Conservation (phyloP, 345 rosid species). For the Salix purpurea region DNA sequence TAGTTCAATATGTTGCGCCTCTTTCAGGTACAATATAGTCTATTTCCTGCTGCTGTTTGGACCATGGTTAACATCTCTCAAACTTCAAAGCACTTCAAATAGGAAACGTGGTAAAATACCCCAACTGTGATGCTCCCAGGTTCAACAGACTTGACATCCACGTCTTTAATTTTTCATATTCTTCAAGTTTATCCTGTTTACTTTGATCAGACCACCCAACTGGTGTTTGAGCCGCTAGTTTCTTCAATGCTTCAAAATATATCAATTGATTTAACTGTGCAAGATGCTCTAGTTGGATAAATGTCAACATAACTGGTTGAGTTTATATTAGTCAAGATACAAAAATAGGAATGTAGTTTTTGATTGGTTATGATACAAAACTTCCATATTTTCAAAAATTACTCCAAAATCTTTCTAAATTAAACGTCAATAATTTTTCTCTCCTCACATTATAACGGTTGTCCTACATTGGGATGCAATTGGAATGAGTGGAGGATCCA, state of each 20-base stretch:
- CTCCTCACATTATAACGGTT: too few relatives aligned
- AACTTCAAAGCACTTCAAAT: not conserved
- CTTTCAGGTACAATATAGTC: not conserved
- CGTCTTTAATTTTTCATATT: not conserved
- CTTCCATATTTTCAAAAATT: not conserved
- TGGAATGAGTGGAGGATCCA: too few relatives aligned
- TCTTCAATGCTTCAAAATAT: too few relatives aligned
- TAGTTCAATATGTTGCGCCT: not conserved
- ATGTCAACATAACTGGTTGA: not conserved
- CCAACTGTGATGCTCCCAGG: not conserved
- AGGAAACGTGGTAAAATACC: not conserved
- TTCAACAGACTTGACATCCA: not conserved
- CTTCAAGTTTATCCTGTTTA: not conserved
- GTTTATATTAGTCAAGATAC: not conserved
- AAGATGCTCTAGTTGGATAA: not conserved
- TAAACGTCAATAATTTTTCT: too few relatives aligned
- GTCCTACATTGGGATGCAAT: too few relatives aligned
- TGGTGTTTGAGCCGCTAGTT: too few relatives aligned
- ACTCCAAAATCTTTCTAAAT: too few relatives aligned
- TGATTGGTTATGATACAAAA: not conserved
- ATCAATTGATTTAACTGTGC: too few relatives aligned
- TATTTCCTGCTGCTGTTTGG: constrained; percentile 4
- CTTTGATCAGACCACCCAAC: not conserved
- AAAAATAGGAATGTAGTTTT: not conserved
- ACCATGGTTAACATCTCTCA: not conserved